Conservation (phyloP, 352 stramenopile species). For the Phytophthora quininea region DNA sequence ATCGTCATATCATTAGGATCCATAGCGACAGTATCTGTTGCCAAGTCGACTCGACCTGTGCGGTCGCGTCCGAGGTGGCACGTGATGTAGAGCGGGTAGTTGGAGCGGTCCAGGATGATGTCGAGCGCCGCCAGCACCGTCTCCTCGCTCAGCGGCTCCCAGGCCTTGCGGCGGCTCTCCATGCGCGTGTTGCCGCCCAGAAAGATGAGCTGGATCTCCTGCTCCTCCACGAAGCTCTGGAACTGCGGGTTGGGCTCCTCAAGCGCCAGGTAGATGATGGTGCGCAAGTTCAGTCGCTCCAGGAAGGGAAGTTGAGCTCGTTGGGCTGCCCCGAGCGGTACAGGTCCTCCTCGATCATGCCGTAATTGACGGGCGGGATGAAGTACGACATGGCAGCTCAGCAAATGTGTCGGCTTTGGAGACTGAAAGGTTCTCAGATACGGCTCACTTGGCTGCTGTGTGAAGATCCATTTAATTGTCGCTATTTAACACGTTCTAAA, state of each 20-base stretch:
- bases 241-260: constrained; percentile 92
- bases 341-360: constrained; percentile 92
- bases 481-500: constrained; percentile 42
- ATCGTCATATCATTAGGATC: not conserved
- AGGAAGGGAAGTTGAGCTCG: constrained; percentile 94
- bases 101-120: constrained; percentile 88
- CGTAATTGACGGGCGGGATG: constrained; percentile 93
- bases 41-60: constrained; percentile 56
- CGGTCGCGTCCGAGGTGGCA: constrained; percentile 91
- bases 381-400: constrained; percentile 83
- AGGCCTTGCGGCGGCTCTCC: constrained; percentile 87
- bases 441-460: not conserved
- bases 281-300: constrained; percentile 89
- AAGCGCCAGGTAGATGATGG: constrained; percentile 91
- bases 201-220: constrained; percentile 90
- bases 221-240: constrained; percentile 90
- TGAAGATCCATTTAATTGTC: constrained; percentile 20
- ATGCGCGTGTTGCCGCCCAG: constrained; percentile 89
- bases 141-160: constrained; percentile 88
- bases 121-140: constrained; percentile 91
- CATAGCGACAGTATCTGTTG: not conserved
- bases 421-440: no score
- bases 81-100: constrained; percentile 92
- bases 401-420: not conserved
- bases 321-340: constrained; percentile 91